phyloP scores from a whole-genome alignment of 805 yeast species.

The Starmerella bombi region DNA sequence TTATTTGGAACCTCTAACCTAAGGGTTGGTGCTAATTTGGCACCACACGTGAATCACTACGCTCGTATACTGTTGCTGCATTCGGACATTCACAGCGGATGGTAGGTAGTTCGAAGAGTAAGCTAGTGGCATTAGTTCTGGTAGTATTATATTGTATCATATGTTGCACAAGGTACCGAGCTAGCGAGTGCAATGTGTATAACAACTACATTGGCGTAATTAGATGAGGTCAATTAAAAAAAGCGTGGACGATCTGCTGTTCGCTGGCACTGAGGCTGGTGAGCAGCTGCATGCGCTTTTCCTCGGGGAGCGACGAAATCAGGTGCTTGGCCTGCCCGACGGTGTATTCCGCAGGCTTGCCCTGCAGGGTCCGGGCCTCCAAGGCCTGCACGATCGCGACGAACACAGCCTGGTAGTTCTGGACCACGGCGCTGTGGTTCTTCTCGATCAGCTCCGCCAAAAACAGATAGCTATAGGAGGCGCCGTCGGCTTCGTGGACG shows the following conservation, averaged over 20 bases:
- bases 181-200: no score
- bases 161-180: no score
- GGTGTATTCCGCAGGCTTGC: constrained; percentile 55
- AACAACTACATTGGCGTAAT: no score
- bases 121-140: no score
- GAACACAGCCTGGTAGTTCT: constrained; percentile 46
- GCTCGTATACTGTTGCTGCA: no score
- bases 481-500: constrained; percentile 74
- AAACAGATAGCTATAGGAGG: constrained; percentile 68
- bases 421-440: constrained; percentile 45
- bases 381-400: constrained; percentile 65
- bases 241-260: constrained; percentile 45
- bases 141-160: no score
- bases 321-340: constrained; percentile 51
- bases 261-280: constrained; percentile 50
- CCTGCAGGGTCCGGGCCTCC: constrained; percentile 50
- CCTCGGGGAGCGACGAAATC: constrained; percentile 51
- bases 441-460: constrained; percentile 56
- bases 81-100: no score
- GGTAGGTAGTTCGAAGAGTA: no score
- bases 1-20: no score
- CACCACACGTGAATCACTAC: no score
- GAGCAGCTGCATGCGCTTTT: constrained; percentile 51
- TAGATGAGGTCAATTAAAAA: constrained; percentile 38
- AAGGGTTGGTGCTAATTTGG: no score